A percentile compares a stretch with the other conserved stretches of the same genome.
These are phyloP conservation scores for Umbellularia californica DNA, from an alignment of 164 flowering plant genomes.

Conservation along the genomic window DNA sequence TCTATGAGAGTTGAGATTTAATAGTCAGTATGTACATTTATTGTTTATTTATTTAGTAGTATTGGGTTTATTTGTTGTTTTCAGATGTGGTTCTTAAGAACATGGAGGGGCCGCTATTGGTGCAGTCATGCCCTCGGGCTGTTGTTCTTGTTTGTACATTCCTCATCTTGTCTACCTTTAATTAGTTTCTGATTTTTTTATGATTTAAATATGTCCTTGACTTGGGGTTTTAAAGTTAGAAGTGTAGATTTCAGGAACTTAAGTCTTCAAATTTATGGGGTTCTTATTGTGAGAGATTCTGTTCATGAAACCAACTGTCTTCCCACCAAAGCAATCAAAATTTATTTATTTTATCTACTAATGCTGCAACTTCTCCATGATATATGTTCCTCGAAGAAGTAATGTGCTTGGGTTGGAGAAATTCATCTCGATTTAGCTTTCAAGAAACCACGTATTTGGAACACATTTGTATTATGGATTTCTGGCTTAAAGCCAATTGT, in stretches of 20 bases:
- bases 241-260: too few relatives aligned
- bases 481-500: too few relatives aligned
- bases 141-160: slow-evolving; percentile 95
- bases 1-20: background rate
- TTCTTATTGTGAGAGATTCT: background rate
- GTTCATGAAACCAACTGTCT: background rate
- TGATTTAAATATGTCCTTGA: background rate
- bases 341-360: background rate
- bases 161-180: slow-evolving; percentile 26
- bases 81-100: slow-evolving; percentile 39
- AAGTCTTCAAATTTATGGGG: too few relatives aligned
- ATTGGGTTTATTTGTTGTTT: background rate
- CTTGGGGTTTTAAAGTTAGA: background rate
- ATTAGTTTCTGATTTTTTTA: background rate
- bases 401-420: too few relatives aligned
- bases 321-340: background rate
- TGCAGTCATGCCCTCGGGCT: slow-evolving; percentile 42
- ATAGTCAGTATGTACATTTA: background rate
- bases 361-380: slow-evolving; percentile 1
- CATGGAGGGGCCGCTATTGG: slow-evolving; percentile 35
- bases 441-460: background rate
- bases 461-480: background rate
- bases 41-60: background rate
- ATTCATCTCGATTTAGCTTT: background rate
- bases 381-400: background rate